Base-by-base conservation (phyloP, 176 grass and related monocot genomes). In the Carex pumila region DNA sequence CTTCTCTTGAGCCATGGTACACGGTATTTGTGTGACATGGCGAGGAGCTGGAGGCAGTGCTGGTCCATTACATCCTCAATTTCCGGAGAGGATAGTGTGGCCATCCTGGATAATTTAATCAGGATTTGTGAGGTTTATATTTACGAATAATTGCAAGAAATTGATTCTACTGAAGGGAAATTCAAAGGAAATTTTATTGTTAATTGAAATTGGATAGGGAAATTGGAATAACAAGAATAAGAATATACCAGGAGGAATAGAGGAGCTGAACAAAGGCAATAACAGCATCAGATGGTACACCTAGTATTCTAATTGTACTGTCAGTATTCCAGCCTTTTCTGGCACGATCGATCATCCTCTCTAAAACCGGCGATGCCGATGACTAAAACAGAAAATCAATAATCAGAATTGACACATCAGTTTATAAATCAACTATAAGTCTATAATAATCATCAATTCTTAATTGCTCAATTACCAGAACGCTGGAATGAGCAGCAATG, bases 301-400 rank as follows among this genome's bases (percentile, higher is more conserved):
- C 94, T 25, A 90, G 77, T 85, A 97, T 72, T 75, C 67, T 80
- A 65, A 97, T 64, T 60, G 52, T 14, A 80, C 85, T 45, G 60
- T 63, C 86, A 43, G 17, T 31, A 59, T 61, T 85, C 84, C 90
- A 18, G 30, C 83, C 43, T 49, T 50, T 84, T 15, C 74, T 71
- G 10, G 74, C 53, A 3, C 29, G 41, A 56, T 54, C 66, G 12
- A 97, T 86, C 89, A 92, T 81, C 81, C 80, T 59, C 84, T 97
- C 94, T 87, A 97, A 80, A 85, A 97, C 94, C 66, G 91, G 89
- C 8, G 91, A 97, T 34, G 84, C 86, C 41, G 89, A 87, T 37
- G 88, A 88, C 91, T 97, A 19, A 31, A 50, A 52, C 12, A 78
- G 31, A 34, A 34, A 81, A 66, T 53, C 57, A 75, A 9, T 39